phyloP scores from a whole-genome alignment of 1,284 basidiomycete genomes.

The Irpex sp. region DNA sequence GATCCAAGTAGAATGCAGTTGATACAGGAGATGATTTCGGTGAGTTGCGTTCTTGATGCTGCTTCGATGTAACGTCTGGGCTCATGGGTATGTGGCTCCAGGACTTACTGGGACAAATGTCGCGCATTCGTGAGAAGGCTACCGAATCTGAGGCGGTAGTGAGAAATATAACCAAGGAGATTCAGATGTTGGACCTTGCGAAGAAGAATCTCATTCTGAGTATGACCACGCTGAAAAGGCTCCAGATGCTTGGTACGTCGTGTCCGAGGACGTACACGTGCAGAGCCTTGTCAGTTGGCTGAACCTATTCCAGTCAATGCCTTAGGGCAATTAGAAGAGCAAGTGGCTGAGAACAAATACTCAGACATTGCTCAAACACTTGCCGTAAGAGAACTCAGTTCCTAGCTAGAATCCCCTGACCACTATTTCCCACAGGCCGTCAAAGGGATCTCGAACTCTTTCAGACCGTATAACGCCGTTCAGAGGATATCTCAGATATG shows the following conservation, averaged over 20 bases:
- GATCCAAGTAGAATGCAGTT: slow-evolving; percentile 82
- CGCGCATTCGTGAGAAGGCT: slow-evolving; percentile 90
- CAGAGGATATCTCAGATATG: slow-evolving; percentile 75
- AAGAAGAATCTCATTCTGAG: slow-evolving; percentile 90
- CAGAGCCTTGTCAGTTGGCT: neutral
- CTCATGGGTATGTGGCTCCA: slow-evolving; percentile 26
- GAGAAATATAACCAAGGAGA: slow-evolving; percentile 93
- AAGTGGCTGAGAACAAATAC: slow-evolving; percentile 77
- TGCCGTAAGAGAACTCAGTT: slow-evolving; percentile 43
- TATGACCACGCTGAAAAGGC: slow-evolving; percentile 87
- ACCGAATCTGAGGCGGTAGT: slow-evolving; percentile 96
- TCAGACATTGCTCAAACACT: slow-evolving; percentile 81
- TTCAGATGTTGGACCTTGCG: slow-evolving; percentile 90
- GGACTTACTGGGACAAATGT: slow-evolving; percentile 93
- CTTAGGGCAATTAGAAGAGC: slow-evolving; percentile 75
- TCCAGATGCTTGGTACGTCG: slow-evolving; percentile 88
- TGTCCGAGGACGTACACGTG: neutral
- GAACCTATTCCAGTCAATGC: slow-evolving; percentile 63
- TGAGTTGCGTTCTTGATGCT: slow-evolving; percentile 30
- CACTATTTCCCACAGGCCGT: slow-evolving; percentile 59
- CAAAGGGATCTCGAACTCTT: slow-evolving; percentile 76
- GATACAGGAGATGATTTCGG: slow-evolving; percentile 92
- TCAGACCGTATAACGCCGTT: slow-evolving; percentile 75
- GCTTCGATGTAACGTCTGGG: neutral
- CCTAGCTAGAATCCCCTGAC: neutral